Conservation (phyloP, 805 yeast species). For the Lipomyces mesembrius region DNA sequence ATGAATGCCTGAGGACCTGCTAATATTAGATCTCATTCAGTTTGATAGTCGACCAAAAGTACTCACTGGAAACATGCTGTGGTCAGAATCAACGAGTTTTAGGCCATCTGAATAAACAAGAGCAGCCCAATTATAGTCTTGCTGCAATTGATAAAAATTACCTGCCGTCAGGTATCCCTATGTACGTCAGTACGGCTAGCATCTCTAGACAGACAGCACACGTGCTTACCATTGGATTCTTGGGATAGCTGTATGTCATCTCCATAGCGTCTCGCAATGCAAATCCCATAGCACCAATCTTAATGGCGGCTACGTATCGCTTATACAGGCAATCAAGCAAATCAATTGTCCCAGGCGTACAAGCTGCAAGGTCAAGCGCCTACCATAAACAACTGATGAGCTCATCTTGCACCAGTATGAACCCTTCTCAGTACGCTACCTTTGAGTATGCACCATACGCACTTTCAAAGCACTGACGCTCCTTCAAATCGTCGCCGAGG, state of each 20-base stretch:
- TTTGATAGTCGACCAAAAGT: not conserved
- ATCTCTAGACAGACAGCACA: not conserved
- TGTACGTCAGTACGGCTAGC: not conserved
- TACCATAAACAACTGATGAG: not conserved
- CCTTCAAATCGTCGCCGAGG: not conserved
- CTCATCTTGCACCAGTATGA: not conserved
- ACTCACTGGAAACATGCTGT: not conserved
- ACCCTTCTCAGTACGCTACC: not conserved
- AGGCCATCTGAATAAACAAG: slow-evolving; percentile 9
- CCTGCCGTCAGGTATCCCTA: slow-evolving; percentile 14
- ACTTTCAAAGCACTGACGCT: slow-evolving; percentile 10
- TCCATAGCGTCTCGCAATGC: slow-evolving; percentile 17
- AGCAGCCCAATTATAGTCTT: slow-evolving; percentile 8
- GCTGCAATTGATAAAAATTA: slow-evolving; percentile 7
- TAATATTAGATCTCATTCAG: not conserved
- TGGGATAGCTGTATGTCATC: slow-evolving; percentile 9
- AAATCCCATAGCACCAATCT: slow-evolving; percentile 13
- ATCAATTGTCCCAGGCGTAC: not conserved
- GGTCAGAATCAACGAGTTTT: slow-evolving; percentile 3
- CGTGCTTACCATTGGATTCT: slow-evolving; percentile 1
- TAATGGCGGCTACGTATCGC: slow-evolving; percentile 13
- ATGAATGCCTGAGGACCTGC: slow-evolving; percentile 1
- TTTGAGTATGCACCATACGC: slow-evolving; percentile 18
- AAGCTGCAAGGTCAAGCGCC: not conserved
- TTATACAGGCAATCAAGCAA: slow-evolving; percentile 6